Base-by-base conservation (phyloP, 768 basidiomycete genomes). In the Boletales sp. region DNA sequence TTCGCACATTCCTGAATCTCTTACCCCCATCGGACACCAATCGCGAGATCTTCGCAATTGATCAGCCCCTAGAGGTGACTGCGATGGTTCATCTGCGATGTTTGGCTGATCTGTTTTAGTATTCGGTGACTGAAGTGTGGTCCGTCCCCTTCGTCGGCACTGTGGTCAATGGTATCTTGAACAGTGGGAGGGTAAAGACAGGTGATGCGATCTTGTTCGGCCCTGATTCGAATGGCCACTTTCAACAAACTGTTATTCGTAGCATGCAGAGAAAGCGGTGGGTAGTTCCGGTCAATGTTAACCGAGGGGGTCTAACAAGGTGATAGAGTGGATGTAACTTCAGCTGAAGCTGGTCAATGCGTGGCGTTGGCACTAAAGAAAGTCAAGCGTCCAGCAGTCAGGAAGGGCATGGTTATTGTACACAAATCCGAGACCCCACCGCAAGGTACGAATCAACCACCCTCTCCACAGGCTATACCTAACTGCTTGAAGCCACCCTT, bases 331-430 rank as follows among this genome's bases (percentile, higher is more conserved):
- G 76, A 85, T 47, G 92, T 99, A 3, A 75, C 75, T 14, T 77
- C 78, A 13, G 96, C 91, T 0, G 94, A 97, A 60, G 96, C 96
- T 7, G 96, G 96, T 2, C 96, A 99, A 70, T 91, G 90, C 44
- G 94, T 99, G 17, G 90, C 90, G 8, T 74, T 96, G 47, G 96
- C 95, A 4, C 70, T 99, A 28, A 99, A 98, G 73, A 80, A 91
- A 40, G 85, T 96, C 51, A 78, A 87, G 48, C 74, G 90, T 47
- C 79, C 83, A 8, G 81, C 84, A 18, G 83, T 97, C 9, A 75
- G 95, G 51, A 98, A 97, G 69, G 95, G 94, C 12, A 94, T 95
- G 94, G 90, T 96, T 3, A 72, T 97, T 39, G 84, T 94, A 1
- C 82, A 83, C 49, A 90, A 86, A 67, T 79, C 83, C 2, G 93